Conservation (phyloP, 352 stramenopile genomes). For the Lagenidium giganteum region DNA sequence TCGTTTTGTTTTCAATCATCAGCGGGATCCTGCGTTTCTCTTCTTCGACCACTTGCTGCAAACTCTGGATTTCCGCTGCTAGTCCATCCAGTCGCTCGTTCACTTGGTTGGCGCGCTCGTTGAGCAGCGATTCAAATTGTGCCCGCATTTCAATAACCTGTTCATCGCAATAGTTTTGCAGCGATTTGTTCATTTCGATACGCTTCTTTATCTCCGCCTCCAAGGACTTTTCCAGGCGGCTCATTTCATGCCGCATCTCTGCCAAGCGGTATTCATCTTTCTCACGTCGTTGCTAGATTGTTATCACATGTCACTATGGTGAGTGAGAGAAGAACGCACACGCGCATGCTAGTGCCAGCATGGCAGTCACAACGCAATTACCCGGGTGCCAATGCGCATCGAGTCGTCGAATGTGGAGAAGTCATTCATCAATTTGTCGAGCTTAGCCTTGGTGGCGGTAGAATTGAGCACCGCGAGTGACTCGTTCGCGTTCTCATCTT, state of each 20-base stretch:
- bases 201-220: conserved; percentile 91
- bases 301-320: no score
- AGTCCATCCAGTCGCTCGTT: conserved; percentile 61
- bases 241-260: conserved; percentile 91
- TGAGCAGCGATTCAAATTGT: conserved; percentile 74
- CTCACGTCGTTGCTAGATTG: conserved; percentile 85
- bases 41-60: conserved; percentile 80
- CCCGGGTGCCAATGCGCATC: conserved; percentile 80
- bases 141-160: conserved; percentile 83
- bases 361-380: no score
- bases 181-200: conserved; percentile 92
- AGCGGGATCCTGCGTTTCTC: conserved; percentile 86
- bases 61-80: conserved; percentile 70
- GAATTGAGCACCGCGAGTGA: conserved; percentile 38
- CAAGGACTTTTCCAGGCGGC: conserved; percentile 86
- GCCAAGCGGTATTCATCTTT: conserved; percentile 91
- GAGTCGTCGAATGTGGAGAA: conserved; percentile 85
- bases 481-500: conserved; percentile 10
- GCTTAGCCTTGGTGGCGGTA: conserved; percentile 75
- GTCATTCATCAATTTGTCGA: conserved; percentile 81
- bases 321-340: no score
- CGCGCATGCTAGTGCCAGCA: no score
- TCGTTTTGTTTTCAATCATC: conserved; percentile 87
- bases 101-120: conserved; percentile 73
- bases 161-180: conserved; percentile 89